Evolutionary conservation across 116 monocot species (phyloP).

Genomic region (Phalaenopsis hybrid): DNA sequence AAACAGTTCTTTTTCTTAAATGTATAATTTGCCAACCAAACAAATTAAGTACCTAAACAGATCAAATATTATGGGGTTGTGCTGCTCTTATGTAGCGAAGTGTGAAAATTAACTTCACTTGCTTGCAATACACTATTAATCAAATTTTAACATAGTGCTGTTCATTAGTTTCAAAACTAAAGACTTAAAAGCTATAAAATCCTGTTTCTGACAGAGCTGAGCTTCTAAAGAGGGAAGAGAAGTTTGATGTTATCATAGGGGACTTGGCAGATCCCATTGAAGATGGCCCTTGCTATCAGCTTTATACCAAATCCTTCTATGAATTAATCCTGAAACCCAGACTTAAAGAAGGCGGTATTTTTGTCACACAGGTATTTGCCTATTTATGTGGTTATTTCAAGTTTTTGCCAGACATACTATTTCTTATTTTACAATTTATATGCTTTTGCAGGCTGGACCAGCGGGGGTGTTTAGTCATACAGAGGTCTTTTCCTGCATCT

Average conservation of each 20-base stretch:
- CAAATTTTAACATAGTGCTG: neutral
- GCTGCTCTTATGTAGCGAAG: neutral
- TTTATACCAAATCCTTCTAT: conserved; percentile 65
- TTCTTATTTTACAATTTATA: neutral
- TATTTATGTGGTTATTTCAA: neutral
- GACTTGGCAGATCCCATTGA: conserved; percentile 43
- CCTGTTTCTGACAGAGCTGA: conserved; percentile 19
- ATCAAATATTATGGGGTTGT: neutral
- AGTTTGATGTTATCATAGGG: conserved; percentile 39
- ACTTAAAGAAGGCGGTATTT: conserved; percentile 51
- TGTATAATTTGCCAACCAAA: no score
- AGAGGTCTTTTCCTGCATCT: conserved; percentile 65
- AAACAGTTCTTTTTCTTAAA: no score
- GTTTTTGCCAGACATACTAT: neutral
- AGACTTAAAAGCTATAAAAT: neutral
- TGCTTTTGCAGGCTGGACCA: conserved; percentile 41
- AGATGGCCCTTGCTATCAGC: conserved; percentile 42
- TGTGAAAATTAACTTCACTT: neutral
- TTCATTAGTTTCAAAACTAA: no score
- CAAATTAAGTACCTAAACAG: neutral
- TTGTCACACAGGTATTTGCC: conserved; percentile 45
- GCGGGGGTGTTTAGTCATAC: conserved; percentile 56
- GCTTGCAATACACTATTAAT: neutral
- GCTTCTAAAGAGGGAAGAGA: conserved; percentile 23
- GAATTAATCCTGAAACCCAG: conserved; percentile 34